Conservation (phyloP, 768 basidiomycete genomes). For the Collybia mongolica region DNA sequence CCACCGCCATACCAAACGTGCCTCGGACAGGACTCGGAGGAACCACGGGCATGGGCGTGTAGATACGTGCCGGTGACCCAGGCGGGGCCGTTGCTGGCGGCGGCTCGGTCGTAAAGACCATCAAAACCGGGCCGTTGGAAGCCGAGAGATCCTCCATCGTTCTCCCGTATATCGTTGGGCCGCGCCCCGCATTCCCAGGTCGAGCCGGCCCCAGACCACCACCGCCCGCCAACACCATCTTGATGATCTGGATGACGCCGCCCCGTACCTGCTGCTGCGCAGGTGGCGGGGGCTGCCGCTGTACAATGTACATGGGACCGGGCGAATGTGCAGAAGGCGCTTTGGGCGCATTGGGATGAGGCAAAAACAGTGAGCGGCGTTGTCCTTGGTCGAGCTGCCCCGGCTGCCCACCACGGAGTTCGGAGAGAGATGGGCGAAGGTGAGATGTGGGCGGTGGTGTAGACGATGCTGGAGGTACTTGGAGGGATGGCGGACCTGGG, state of each 20-base stretch:
- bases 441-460: slow-evolving; percentile 15
- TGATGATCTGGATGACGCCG: slow-evolving; percentile 21
- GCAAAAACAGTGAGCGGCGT: slow-evolving; percentile 40
- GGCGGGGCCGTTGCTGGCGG: slow-evolving; percentile 21
- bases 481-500: slow-evolving; percentile 9
- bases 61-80: slow-evolving; percentile 1
- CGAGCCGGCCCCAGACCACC: slow-evolving; percentile 1
- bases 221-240: slow-evolving; percentile 23
- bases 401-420: slow-evolving; percentile 28
- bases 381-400: slow-evolving; percentile 26
- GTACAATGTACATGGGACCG: slow-evolving; percentile 59
- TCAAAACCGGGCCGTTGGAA: slow-evolving; percentile 58
- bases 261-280: slow-evolving; percentile 6
- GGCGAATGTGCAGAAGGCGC: slow-evolving; percentile 31
- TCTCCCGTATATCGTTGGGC: slow-evolving; percentile 62
- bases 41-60: background rate
- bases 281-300: slow-evolving; percentile 12
- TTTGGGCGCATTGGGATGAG: slow-evolving; percentile 47
- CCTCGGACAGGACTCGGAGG: slow-evolving; percentile 4
- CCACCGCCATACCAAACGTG: background rate
- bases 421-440: slow-evolving; percentile 28
- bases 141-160: slow-evolving; percentile 48
- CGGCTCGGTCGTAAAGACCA: slow-evolving; percentile 59
- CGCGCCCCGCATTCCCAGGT: slow-evolving; percentile 6
- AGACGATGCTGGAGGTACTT: slow-evolving; percentile 3